Evolutionary conservation across 2,329 filamentous ascomycete genomes (phyloP), one percentile per base, ranked within the genome.

Genomic region (Ophiostoma tasmaniense): DNA sequence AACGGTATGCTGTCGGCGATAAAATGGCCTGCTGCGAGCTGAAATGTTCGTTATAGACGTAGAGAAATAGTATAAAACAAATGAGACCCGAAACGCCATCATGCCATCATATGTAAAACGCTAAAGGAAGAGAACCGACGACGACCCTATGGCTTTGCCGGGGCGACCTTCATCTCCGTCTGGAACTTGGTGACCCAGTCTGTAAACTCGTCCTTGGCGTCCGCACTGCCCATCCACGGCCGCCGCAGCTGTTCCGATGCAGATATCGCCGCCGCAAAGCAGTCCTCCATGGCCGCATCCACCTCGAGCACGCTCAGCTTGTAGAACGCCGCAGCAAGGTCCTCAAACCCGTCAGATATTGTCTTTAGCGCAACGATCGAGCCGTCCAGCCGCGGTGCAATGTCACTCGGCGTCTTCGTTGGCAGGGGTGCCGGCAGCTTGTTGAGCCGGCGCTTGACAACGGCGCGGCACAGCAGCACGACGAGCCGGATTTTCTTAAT

Each of bases 261-360:
- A 0, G 78, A 80, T 72, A 85, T 84, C 0, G 89, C 88, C 66
- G 87, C 83, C 1, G 81, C 79, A 70, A 88, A 87, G 73, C 88
- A 89, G 55, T 83, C 80, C 4, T 85, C 81, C 79, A 92, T 83
- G 28, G 79, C 79, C 7, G 77, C 76, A 73, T 88, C 87, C 62
- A 90, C 89, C 33, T 85, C 81, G 0, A 80, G 77, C 0, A 81
- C 81, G 61, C 90, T 84, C 22, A 90, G 78, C 14, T 89, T 85
- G 79, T 96, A 96, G 70, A 96, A 92, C 0, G 86, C 83, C 67
- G 81, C 84, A 0, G 90, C 90, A 10, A 93, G 77, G 45, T 92
- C 88, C 52, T 92, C 89, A 25, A 91, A 89, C 20, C 82, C 81
- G 66, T 90, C 84, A 0, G 91, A 89, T 22, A 93, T 81, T 20